Conservation (phyloP, 331 rosid genomes). For the Telfairia occidentalis region DNA sequence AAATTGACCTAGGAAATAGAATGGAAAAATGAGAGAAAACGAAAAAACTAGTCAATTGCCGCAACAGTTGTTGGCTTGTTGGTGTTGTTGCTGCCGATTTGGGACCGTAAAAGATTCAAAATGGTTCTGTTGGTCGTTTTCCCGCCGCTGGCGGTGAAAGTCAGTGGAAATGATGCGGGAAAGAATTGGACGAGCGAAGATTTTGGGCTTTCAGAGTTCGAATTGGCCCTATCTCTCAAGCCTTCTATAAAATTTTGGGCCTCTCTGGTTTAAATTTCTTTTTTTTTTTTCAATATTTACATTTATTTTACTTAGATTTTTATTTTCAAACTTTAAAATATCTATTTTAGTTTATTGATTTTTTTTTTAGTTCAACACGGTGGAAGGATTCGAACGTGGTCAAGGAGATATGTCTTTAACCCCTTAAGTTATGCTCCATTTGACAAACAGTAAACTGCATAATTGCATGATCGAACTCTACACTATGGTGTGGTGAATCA, state of each 20-base stretch:
- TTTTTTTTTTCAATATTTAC: no score
- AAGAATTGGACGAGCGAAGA: not conserved
- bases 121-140: conserved; percentile 24
- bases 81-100: not conserved
- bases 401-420: no score
- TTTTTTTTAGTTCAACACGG: no score
- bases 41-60: not conserved
- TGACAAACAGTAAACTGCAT: no score
- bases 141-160: conserved; percentile 34
- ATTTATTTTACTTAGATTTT: no score
- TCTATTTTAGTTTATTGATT: no score
- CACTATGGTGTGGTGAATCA: no score
- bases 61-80: not conserved
- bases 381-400: no score
- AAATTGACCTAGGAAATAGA: not conserved
- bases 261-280: no score
- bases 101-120: conserved; percentile 17
- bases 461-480: no score
- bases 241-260: not conserved
- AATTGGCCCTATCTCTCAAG: not conserved
- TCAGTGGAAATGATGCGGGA: not conserved
- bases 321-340: no score
- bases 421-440: no score
- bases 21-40: not conserved
- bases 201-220: not conserved